A percentile compares a stretch with the other conserved stretches of the same genome.
phyloP scores from a whole-genome alignment of 306 rosid species.

The Arachis hypogaea region DNA sequence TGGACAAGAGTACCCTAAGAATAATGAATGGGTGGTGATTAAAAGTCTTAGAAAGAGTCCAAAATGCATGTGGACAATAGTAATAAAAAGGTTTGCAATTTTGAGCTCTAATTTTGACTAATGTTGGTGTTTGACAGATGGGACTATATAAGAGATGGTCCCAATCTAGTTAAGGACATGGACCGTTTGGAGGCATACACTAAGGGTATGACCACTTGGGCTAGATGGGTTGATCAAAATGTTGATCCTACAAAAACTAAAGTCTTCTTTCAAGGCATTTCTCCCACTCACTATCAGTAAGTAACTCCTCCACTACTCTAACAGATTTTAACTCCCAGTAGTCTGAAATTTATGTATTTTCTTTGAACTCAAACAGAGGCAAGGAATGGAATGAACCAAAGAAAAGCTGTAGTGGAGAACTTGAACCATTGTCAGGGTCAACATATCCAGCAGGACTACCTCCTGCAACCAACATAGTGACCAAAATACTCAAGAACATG shows the following conservation, averaged over 20 bases:
- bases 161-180: conserved; percentile 62
- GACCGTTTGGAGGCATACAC: conserved; percentile 73
- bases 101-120: neutral
- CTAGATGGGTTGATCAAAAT: conserved; percentile 80
- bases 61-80: neutral
- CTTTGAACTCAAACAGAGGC: conserved; percentile 55
- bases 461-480: conserved; percentile 62
- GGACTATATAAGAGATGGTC: conserved; percentile 79
- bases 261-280: conserved; percentile 90
- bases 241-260: conserved; percentile 76
- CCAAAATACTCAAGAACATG: conserved; percentile 66
- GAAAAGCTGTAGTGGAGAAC: conserved; percentile 74
- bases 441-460: conserved; percentile 85
- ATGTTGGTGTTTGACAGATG: conserved; percentile 54
- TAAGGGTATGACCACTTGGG: conserved; percentile 89
- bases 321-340: neutral
- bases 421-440: conserved; percentile 70
- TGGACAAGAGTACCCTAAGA: too few relatives aligned
- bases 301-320: conserved; percentile 34
- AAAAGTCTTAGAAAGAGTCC: too few relatives aligned
- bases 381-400: conserved; percentile 83
- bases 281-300: conserved; percentile 95
- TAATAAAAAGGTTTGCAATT: neutral
- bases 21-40: too few relatives aligned
- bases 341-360: neutral